Percentiles rank a stretch among this genome's conserved stretches.
phyloP scores from a whole-genome alignment of 2,329 filamentous ascomycete genomes.

The Graphilbum fragrans region DNA sequence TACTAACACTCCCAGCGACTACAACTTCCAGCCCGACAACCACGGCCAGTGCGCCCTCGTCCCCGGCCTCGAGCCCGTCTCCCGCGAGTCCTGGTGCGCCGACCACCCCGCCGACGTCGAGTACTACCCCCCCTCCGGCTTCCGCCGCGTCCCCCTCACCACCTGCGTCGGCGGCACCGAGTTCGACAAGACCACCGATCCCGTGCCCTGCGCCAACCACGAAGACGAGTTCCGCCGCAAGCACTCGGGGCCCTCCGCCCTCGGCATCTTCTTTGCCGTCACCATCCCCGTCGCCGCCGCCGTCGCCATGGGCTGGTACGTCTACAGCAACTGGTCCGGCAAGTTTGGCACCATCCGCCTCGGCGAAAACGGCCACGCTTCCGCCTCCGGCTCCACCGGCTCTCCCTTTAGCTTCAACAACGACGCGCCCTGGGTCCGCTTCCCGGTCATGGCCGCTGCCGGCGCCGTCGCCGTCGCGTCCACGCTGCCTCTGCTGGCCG shows the following conservation, averaged over 20 bases:
- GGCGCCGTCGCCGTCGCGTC: constrained; percentile 47
- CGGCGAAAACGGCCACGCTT: constrained; percentile 45
- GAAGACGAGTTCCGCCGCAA: constrained; percentile 63
- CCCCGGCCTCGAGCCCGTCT: constrained; percentile 51
- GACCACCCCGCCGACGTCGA: constrained; percentile 57
- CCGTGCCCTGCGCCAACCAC: constrained; percentile 61
- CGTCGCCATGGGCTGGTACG: constrained; percentile 65
- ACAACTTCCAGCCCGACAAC: constrained; percentile 74
- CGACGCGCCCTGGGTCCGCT: constrained; percentile 67
- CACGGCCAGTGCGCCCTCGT: constrained; percentile 70
- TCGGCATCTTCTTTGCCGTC: constrained; percentile 70
- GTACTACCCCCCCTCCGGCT: constrained; percentile 78
- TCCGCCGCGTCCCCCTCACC: constrained; percentile 78
- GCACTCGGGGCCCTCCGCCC: constrained; percentile 57
- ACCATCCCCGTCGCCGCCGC: constrained; percentile 63
- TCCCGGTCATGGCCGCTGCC: constrained; percentile 64
- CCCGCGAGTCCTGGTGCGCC: constrained; percentile 37
- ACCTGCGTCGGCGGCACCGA: constrained; percentile 71
- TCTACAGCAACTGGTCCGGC: constrained; percentile 72
- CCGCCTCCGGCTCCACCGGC: constrained; percentile 1
- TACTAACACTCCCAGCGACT: constrained; percentile 48
- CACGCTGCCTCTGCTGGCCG: constrained; percentile 57
- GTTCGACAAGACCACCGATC: constrained; percentile 52
- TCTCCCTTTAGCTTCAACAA: constrained; percentile 35
- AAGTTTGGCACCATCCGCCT: constrained; percentile 90